phyloP scores from a whole-genome alignment of 2,329 filamentous ascomycete species.

The Fusarium duplospermum region DNA sequence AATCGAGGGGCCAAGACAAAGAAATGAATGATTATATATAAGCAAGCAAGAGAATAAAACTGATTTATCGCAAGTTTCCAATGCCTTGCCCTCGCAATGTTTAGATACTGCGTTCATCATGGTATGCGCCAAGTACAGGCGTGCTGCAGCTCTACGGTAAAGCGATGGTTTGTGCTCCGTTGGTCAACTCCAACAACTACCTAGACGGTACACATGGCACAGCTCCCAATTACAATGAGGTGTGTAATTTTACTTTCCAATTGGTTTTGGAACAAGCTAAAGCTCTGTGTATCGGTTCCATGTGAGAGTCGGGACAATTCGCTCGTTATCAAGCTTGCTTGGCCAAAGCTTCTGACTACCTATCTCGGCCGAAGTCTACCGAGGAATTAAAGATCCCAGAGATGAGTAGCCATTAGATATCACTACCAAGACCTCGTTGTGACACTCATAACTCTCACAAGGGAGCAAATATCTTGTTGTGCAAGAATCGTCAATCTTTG shows the following conservation, averaged over 20 bases:
- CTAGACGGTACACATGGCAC: neutral
- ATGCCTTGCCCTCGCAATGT: neutral
- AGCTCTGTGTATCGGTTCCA: neutral
- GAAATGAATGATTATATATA: neutral
- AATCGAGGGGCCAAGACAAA: neutral
- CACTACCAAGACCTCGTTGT: neutral
- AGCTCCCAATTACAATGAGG: neutral
- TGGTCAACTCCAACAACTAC: neutral
- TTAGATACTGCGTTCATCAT: neutral
- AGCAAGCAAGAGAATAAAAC: neutral
- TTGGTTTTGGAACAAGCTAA: neutral
- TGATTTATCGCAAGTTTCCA: neutral
- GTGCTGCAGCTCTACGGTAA: neutral
- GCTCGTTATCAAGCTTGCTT: neutral
- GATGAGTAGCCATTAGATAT: neutral
- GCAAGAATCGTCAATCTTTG: constrained; percentile 30
- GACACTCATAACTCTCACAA: neutral
- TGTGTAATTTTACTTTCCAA: neutral
- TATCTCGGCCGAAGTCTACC: neutral
- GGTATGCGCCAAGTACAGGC: neutral
- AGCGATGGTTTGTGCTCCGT: neutral
- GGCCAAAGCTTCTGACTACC: neutral
- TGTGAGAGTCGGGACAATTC: neutral
- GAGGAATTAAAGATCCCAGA: neutral
- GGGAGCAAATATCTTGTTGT: neutral